Evolutionary conservation across 2,329 filamentous ascomycete genomes (phyloP).

Genomic region (Simplicillium sp.): DNA sequence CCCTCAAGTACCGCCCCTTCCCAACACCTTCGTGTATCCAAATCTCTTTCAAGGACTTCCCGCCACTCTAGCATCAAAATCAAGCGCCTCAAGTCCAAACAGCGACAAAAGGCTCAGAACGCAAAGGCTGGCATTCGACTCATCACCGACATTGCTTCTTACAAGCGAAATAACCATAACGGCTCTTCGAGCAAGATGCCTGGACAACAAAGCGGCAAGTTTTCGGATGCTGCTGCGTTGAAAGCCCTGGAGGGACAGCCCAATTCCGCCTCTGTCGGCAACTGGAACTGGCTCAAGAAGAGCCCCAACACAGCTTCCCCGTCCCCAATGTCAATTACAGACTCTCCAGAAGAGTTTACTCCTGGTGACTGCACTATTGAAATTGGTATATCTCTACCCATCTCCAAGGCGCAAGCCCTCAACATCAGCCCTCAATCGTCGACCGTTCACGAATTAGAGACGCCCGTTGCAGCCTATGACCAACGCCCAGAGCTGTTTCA

Average conservation of each 20-base stretch:
- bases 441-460: conserved; percentile 6
- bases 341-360: conserved; percentile 41
- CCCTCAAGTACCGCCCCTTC: neutral
- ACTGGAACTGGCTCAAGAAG: conserved; percentile 44
- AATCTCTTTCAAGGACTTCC: conserved; percentile 14
- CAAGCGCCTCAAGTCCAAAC: conserved; percentile 44
- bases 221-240: conserved; percentile 50
- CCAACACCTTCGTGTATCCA: conserved; percentile 4
- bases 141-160: conserved; percentile 57
- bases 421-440: conserved; percentile 27
- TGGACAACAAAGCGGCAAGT: conserved; percentile 29
- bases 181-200: conserved; percentile 19
- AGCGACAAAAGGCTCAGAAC: conserved; percentile 52
- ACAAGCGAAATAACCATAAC: conserved; percentile 32
- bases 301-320: conserved; percentile 17
- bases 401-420: conserved; percentile 17
- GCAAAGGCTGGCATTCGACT: conserved; percentile 55
- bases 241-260: conserved; percentile 49
- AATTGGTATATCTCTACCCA: conserved; percentile 60
- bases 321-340: conserved; percentile 13
- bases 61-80: conserved; percentile 30
- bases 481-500: neutral
- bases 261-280: conserved; percentile 43
- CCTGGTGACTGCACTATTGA: conserved; percentile 63
- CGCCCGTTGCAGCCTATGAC: neutral